Evolutionary conservation across 75 land plant genomes (phyloP), one percentile per base, ranked within the genome.

Genomic region (Pinus albicaulis): DNA sequence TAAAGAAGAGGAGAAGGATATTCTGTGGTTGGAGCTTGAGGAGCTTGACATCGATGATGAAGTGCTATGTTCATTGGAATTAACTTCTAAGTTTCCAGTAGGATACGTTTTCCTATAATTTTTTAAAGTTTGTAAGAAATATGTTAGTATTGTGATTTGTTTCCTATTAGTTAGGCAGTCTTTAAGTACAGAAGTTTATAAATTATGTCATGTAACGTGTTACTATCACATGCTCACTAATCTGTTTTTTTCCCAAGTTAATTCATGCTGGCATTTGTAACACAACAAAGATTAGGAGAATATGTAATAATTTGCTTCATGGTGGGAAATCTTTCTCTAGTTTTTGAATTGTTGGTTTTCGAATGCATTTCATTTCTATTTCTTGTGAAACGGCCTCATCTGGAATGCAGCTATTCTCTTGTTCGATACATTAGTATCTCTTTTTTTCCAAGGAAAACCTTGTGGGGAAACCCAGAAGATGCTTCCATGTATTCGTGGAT

Each of bases 1-100:
- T 10, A 77, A 76, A 68, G 86, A 86, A 57, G 84, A 76, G 60
- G 89, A 86, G 24, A 60, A 68, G 11, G 89, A 80, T 59, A 36
- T 19, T 23, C 77, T 34, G 12, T 97, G 99, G 99, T 78, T 97
- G 83, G 98, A 97, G 78, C 91, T 97, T 24, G 99, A 97, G 64
- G 99, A 92, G 52, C 70, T 89, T 52, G 87, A 75, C n/a, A 86
- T 97, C 48, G 91, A 89, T 71, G 99, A 97, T 81, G 87, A 76
- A 13, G 77, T 56, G 59, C 85, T 97, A 22, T 62, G 68, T 24
- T 90, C 90, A 48, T 76, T 94, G n/a, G 85, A 97, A 65, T 80
- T 94, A 73, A 34, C 87, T 48, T 64, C 70, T 64, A 90, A 80
- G 78, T 92, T 92, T 80, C 99, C 99, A 80, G 98, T 96, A 10